Evolutionary conservation across 495 filamentous ascomycete genomes (phyloP).

Genomic region (Penicillium lividum): DNA sequence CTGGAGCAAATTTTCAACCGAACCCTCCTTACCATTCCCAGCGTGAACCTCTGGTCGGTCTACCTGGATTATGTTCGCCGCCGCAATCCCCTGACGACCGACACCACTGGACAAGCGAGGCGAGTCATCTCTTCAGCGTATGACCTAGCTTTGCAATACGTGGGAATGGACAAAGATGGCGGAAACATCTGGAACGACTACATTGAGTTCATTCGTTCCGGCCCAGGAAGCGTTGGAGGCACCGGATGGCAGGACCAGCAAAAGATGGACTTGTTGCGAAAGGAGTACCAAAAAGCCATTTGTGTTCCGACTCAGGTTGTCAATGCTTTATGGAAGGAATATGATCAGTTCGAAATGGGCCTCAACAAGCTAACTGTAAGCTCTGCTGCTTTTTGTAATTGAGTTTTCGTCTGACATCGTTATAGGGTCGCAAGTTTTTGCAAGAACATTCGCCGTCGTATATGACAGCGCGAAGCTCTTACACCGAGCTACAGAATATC

Average conservation of each 20-base stretch:
- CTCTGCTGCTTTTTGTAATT: background rate
- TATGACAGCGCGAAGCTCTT: conserved; percentile 87
- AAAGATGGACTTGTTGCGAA: conserved; percentile 91
- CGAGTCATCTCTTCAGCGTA: conserved; percentile 78
- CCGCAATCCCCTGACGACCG: conserved; percentile 78
- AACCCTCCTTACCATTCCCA: conserved; percentile 69
- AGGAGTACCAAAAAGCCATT: conserved; percentile 87
- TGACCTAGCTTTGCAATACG: conserved; percentile 83
- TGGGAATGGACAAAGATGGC: conserved; percentile 91
- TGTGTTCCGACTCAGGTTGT: conserved; percentile 78
- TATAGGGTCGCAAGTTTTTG: conserved; percentile 83
- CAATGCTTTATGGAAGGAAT: conserved; percentile 91
- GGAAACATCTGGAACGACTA: conserved; percentile 92
- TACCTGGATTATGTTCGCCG: conserved; percentile 96
- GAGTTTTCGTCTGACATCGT: conserved; percentile 24
- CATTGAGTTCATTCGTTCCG: conserved; percentile 82
- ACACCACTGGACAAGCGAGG: conserved; percentile 72
- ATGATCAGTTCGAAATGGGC: conserved; percentile 90
- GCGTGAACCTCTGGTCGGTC: conserved; percentile 85
- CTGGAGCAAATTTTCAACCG: conserved; percentile 81
- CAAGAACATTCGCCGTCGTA: conserved; percentile 89
- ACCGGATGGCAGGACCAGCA: conserved; percentile 93
- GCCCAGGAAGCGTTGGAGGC: conserved; percentile 81
- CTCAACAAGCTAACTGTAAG: conserved; percentile 83
- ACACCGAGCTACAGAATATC: conserved; percentile 80